Evolutionary conservation across 371 early-diverging fungal genomes (phyloP).

Genomic region (Haplosporangium sp.): DNA sequence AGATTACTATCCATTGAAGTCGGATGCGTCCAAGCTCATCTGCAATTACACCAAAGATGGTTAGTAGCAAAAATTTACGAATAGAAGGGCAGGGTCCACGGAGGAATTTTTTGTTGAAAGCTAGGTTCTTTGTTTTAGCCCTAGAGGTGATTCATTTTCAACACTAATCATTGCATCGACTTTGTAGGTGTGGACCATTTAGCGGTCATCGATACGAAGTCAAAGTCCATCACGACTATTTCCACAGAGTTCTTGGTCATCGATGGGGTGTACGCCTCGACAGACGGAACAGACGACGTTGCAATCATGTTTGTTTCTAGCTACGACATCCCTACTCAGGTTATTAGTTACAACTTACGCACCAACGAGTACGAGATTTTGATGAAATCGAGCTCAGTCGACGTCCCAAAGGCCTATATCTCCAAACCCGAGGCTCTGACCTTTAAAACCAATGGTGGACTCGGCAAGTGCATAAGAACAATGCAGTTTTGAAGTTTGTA

Average conservation of each 20-base stretch:
- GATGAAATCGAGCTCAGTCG: conserved; percentile 40
- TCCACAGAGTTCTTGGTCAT: conserved; percentile 45
- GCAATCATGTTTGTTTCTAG: conserved; percentile 34
- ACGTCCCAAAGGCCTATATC: conserved; percentile 59
- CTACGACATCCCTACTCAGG: conserved; percentile 35
- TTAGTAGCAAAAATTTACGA: neutral
- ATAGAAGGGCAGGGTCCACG: too few species aligned
- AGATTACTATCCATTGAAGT: conserved; percentile 58
- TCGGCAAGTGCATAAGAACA: conserved; percentile 19
- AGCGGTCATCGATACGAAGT: conserved; percentile 61
- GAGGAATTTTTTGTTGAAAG: too few species aligned
- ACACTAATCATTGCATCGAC: neutral
- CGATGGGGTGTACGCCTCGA: conserved; percentile 21
- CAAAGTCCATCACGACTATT: conserved; percentile 59
- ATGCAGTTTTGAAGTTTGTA: conserved; percentile 8
- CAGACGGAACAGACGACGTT: conserved; percentile 30
- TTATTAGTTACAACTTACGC: conserved; percentile 37
- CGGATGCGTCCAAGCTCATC: conserved; percentile 58
- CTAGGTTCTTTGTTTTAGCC: neutral
- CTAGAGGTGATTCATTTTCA: neutral
- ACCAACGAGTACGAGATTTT: conserved; percentile 35
- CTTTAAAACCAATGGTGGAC: conserved; percentile 66
- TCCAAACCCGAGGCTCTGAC: conserved; percentile 72
- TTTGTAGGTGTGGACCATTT: conserved; percentile 51
- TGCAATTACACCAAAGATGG: conserved; percentile 54